Conservation (phyloP, 257 asterid species). For the Salvia rosmarinus region DNA sequence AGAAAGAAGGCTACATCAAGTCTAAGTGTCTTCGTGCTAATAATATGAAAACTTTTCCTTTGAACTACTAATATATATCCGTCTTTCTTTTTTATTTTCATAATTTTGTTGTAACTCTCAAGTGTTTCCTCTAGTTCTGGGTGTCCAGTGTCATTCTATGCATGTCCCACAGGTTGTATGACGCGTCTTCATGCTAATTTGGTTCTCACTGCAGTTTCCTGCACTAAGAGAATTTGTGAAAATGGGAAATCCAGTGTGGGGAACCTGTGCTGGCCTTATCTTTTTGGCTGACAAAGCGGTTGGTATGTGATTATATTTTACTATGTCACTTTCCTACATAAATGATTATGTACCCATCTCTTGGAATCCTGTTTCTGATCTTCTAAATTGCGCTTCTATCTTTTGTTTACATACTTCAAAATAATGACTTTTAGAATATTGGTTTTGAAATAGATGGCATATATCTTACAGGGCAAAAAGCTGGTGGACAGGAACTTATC, state of each 20-base stretch:
- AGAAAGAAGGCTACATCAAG: not conserved
- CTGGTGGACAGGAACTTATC: conserved; percentile 90
- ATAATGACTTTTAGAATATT: not conserved
- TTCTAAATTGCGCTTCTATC: not conserved
- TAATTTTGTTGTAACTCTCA: not conserved
- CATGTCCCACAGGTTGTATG: not conserved
- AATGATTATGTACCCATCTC: conserved; percentile 1
- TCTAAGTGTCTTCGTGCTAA: no score
- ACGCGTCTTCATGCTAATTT: conserved; percentile 17
- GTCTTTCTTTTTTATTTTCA: not conserved
- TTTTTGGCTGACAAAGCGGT: conserved; percentile 86
- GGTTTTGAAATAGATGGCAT: conserved; percentile 29
- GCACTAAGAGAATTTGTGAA: conserved; percentile 89
- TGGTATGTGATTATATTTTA: conserved; percentile 48
- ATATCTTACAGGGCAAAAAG: conserved; percentile 71
- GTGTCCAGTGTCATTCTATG: not conserved
- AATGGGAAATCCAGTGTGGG: conserved; percentile 98
- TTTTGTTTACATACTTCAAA: not conserved
- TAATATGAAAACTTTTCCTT: not conserved
- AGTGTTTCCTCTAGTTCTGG: conserved; percentile 8
- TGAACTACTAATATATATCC: not conserved
- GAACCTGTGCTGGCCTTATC: conserved; percentile 98
- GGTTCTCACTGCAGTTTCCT: conserved; percentile 74
- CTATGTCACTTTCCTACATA: not conserved
- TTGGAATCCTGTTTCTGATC: not conserved